Evolutionary conservation across 345 rosid genomes (phyloP).

Genomic region (Hibiscus trionum): DNA sequence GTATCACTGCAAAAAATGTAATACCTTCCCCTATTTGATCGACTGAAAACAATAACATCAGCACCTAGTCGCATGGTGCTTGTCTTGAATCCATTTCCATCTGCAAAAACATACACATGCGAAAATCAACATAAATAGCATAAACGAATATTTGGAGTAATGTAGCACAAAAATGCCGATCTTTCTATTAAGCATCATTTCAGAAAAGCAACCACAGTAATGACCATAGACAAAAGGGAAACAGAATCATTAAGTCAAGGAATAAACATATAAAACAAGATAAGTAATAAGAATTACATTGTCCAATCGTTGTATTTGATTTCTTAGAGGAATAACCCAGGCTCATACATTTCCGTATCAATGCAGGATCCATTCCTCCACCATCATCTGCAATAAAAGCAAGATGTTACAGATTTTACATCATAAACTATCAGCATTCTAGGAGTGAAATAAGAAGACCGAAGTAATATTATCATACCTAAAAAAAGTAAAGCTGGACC

Average conservation of each 20-base stretch:
- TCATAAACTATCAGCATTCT: constrained; percentile 1
- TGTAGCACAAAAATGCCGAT: no score
- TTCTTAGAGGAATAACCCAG: constrained; percentile 94
- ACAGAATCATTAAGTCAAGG: background rate
- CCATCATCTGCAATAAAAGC: constrained; percentile 66
- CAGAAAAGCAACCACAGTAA: no score
- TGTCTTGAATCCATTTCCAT: constrained; percentile 99
- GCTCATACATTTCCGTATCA: constrained; percentile 88
- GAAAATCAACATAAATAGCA: constrained; percentile 3
- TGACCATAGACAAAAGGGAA: no score
- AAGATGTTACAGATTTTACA: background rate
- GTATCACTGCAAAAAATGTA: background rate
- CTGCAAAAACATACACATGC: constrained; percentile 32
- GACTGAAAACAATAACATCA: constrained; percentile 75
- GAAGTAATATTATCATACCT: constrained; percentile 33
- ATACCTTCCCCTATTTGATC: constrained; percentile 58
- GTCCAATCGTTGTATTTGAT: constrained; percentile 79
- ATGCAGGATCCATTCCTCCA: constrained; percentile 89
- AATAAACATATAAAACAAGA: constrained; percentile 3
- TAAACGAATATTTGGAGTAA: background rate
- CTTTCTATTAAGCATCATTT: no score
- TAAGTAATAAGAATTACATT: constrained; percentile 41
- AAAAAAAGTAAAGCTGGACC: constrained; percentile 79
- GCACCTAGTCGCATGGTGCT: constrained; percentile 97
- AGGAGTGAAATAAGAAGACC: background rate